Percentiles rank a stretch among this genome's conserved stretches.
phyloP scores from a whole-genome alignment of 352 stramenopile genomes.

The Pythium grandisporangium region DNA sequence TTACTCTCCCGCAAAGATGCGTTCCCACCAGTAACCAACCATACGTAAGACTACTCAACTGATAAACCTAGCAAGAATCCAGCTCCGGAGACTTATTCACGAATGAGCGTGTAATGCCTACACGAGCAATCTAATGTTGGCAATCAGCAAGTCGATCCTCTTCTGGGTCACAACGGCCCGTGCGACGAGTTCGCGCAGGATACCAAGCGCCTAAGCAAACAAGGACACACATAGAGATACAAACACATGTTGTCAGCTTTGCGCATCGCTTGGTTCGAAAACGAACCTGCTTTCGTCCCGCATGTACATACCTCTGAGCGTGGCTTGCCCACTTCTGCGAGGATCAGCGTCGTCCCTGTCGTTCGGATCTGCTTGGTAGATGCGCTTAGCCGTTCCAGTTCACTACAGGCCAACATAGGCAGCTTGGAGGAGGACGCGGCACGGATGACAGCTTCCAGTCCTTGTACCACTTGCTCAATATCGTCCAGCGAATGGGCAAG shows the following conservation, averaged over 20 bases:
- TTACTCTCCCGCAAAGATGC: too few relatives aligned
- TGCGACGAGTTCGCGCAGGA: constrained; percentile 42
- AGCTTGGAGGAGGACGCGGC: constrained; percentile 30
- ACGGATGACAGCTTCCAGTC: constrained; percentile 32
- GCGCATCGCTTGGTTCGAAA: too few relatives aligned
- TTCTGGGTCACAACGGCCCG: constrained; percentile 35
- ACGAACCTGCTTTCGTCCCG: too few relatives aligned
- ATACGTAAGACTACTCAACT: too few relatives aligned
- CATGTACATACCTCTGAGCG: constrained; percentile 22
- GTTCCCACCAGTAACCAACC: too few relatives aligned
- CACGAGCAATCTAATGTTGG: constrained; percentile 5
- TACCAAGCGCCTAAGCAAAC: constrained; percentile 17
- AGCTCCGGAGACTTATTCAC: too few relatives aligned
- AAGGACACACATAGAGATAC: not conserved
- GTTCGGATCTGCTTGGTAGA: constrained; percentile 64
- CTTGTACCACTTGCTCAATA: constrained; percentile 53
- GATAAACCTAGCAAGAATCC: too few relatives aligned
- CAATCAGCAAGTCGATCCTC: constrained; percentile 34
- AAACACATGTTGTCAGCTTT: too few relatives aligned
- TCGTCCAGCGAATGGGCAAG: constrained; percentile 39
- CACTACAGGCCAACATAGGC: constrained; percentile 23
- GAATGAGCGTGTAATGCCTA: too few relatives aligned
- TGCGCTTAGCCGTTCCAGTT: constrained; percentile 43
- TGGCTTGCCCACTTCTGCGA: constrained; percentile 34
- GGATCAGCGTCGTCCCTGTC: constrained; percentile 49